Base-by-base conservation (phyloP, 108 stramenopile genomes). In the Nannochloropsis gaditana region DNA sequence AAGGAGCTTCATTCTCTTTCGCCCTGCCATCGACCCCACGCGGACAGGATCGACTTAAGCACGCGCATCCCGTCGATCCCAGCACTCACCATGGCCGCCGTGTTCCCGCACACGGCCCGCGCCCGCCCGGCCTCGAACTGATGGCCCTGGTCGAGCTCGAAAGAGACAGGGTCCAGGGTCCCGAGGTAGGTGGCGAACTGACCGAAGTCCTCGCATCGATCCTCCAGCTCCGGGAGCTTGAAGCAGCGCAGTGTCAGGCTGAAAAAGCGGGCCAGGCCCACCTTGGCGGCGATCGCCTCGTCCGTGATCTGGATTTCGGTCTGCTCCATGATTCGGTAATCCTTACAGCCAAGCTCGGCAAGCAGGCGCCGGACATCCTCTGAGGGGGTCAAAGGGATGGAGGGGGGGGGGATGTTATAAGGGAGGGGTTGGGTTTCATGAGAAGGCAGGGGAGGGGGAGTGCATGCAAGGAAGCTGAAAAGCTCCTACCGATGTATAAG, bases 161-260 rank as follows among this genome's bases (percentile, higher is more conserved):
- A 98, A 41, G 91, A 93, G 21, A 73, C 59, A 15, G 59, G 59
- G 19, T 4, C n/a, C 84, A 98, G 93, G 9, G 96, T 97, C 2
- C 98, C 98, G 92, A 96, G 96, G 93, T 98, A 98, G 45, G 95
- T 91, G 42, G 97, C 97, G 42, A 95, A 96, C 86, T 97, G 95
- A 43, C 97, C 97, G 92, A 95, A 97, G 89, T 96, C 96, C 88
- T 98, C 98, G 87, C 96, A 97, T 89, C 94, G 92, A 11, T 79
- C 21, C 86, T 92, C 92, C 2, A 92, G 83, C 83, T 79, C 90
- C 11, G 87, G 81, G 21, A 95, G 94, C 85, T 95, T 96, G 89
- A 95, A 96, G 86, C 96, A 91, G 11, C 96, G 93, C 85, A 97
- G 97, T 10, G 98, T 98, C 9, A 96, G 96, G 42, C 93, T 94